Evolutionary conservation across 768 basidiomycete species (phyloP).

Genomic region (Lentinula boryana): DNA sequence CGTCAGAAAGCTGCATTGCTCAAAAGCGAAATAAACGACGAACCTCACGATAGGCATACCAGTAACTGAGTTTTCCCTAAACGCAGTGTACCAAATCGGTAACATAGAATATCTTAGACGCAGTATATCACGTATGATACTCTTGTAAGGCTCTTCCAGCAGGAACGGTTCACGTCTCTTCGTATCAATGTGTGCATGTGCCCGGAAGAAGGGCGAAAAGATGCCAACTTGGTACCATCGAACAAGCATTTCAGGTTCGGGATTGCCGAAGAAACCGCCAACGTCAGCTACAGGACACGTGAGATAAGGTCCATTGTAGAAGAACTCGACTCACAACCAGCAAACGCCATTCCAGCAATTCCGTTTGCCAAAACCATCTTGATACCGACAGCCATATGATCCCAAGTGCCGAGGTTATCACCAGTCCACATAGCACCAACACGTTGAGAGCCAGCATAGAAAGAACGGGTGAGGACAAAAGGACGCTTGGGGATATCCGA

Average conservation of each 20-base stretch:
- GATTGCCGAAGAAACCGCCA: conserved; percentile 98
- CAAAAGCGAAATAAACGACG: conserved; percentile 11
- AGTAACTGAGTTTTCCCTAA: conserved; percentile 77
- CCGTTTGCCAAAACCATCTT: conserved; percentile 90
- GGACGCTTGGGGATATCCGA: conserved; percentile 76
- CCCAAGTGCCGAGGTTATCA: conserved; percentile 97
- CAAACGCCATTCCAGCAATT: conserved; percentile 87
- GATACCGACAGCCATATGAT: conserved; percentile 89
- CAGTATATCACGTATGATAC: conserved; percentile 72
- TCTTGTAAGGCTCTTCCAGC: conserved; percentile 83
- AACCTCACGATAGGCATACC: conserved; percentile 84
- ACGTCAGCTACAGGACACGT: conserved; percentile 69
- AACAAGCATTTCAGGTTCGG: conserved; percentile 88
- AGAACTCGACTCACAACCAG: conserved; percentile 65
- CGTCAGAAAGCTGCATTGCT: not conserved
- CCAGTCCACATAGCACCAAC: conserved; percentile 99
- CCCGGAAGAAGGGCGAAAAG: conserved; percentile 97
- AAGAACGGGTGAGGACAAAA: conserved; percentile 92
- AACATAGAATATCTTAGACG: conserved; percentile 81
- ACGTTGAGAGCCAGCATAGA: conserved; percentile 93
- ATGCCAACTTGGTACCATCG: conserved; percentile 97
- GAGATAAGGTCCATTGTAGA: not conserved
- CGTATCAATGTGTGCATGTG: conserved; percentile 96
- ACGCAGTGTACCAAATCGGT: conserved; percentile 97
- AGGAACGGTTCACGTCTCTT: conserved; percentile 96